A percentile compares a stretch with the other conserved stretches of the same genome.
Evolutionary conservation across 805 yeast species (phyloP).

Genomic region (Metschnikowia gruessii): DNA sequence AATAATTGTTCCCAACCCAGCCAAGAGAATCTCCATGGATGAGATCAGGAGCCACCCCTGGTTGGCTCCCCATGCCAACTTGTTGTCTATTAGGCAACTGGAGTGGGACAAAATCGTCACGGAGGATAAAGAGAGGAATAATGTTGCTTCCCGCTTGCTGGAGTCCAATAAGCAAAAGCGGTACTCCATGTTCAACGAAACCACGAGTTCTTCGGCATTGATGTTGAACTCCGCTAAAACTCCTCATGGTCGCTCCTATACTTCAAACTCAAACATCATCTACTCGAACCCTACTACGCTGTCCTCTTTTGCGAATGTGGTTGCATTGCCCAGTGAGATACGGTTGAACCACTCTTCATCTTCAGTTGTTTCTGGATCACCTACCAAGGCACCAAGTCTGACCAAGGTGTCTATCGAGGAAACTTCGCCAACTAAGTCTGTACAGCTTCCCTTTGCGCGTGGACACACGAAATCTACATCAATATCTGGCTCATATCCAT

Average conservation of each 20-base stretch:
- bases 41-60: constrained; percentile 81
- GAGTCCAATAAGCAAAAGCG: constrained; percentile 35
- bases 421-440: constrained; percentile 8
- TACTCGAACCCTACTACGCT: constrained; percentile 65
- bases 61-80: constrained; percentile 80
- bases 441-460: constrained; percentile 11
- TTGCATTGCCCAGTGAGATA: constrained; percentile 39
- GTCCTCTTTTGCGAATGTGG: constrained; percentile 51
- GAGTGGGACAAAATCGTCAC: constrained; percentile 77
- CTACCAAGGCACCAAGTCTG: neutral
- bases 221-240: constrained; percentile 30
- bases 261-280: constrained; percentile 33
- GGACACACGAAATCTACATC: constrained; percentile 37
- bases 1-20: constrained; percentile 83
- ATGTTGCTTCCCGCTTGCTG: constrained; percentile 8
- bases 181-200: constrained; percentile 44
- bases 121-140: constrained; percentile 25
- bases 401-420: constrained; percentile 3
- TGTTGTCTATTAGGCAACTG: constrained; percentile 76
- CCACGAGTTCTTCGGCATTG: constrained; percentile 35
- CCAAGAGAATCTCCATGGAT: constrained; percentile 61
- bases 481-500: constrained; percentile 34
- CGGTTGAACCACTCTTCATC: constrained; percentile 22
- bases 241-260: constrained; percentile 34
- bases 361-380: constrained; percentile 18